Base-by-base conservation (phyloP, 768 basidiomycete species). In the Termitomyces heimii region DNA sequence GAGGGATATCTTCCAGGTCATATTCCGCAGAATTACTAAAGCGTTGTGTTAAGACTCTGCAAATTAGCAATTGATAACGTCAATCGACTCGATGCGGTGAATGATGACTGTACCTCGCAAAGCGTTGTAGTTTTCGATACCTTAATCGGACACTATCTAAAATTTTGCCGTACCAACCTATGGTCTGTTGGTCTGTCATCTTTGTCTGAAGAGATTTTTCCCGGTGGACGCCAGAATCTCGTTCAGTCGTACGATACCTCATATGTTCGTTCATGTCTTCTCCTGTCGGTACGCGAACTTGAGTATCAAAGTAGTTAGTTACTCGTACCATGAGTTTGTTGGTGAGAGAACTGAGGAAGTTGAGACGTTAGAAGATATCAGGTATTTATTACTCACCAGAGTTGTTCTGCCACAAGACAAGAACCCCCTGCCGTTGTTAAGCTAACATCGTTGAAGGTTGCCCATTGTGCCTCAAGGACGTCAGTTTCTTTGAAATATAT, bases 401-500 rank as follows among this genome's bases (percentile, higher is more conserved):
- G 83, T 65, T 97, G 92, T 72, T 98, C 96, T 12, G 95, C 95
- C 10, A 99, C 94, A 4, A 96, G 75, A 53, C 89, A 73, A 20
- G 96, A 94, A 24, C 95, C 97, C 5, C 92, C 92, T 20, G 84
- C 77, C 9, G 94, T 88, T 37, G 87, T 90, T 69, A 94, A 77
- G 57, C 93, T 94, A 52, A 96, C 93, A 68, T 92, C 91, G 62
- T 90, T 91, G 71, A 98, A 86, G 22, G 96, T 95, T 20, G 90
- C 88, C 91, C 94, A 96, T 65, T 98, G 94, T 6, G 89, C 86
- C 68, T 99, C 96, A 37, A 99, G 79, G n/a, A 98, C 85, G 68
- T 98, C 96, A 0, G 95, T 97, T 76, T 99, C 97, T 67, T 95
- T 94, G 78, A 98, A 95, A 71, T 96, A 91, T 48, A 95, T 92